A percentile compares a stretch with the other conserved stretches of the same genome.
These are phyloP conservation scores for Umbilicaria muhlenbergii DNA, from an alignment of 495 filamentous ascomycete genomes.

Conservation along the genomic window DNA sequence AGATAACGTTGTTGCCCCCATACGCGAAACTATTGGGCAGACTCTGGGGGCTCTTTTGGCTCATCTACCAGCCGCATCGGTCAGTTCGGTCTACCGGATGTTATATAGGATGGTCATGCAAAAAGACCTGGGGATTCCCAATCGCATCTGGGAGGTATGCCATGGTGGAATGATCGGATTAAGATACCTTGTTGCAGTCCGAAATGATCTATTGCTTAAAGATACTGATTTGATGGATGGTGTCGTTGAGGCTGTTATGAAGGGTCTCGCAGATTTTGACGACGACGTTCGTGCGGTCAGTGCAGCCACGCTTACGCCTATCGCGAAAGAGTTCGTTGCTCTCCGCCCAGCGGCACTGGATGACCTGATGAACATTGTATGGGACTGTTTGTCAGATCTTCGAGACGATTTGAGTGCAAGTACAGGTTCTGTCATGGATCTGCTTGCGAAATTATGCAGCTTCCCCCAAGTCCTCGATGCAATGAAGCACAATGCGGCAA, in stretches of 20 bases:
- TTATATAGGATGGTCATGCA: slow-evolving; percentile 88
- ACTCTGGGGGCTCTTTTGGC: slow-evolving; percentile 77
- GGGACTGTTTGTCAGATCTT: slow-evolving; percentile 89
- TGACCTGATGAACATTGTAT: slow-evolving; percentile 80
- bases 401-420: slow-evolving; percentile 94
- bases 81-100: slow-evolving; percentile 64
- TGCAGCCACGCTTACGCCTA: slow-evolving; percentile 88
- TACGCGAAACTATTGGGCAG: slow-evolving; percentile 93
- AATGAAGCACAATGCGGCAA: slow-evolving; percentile 79
- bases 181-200: slow-evolving; percentile 83
- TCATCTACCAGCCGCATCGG: slow-evolving; percentile 57
- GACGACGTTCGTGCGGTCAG: slow-evolving; percentile 96
- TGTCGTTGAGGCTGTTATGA: slow-evolving; percentile 82
- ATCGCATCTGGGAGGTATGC: slow-evolving; percentile 79
- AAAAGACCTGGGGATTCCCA: slow-evolving; percentile 51
- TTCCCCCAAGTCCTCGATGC: slow-evolving; percentile 85
- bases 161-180: slow-evolving; percentile 97
- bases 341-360: slow-evolving; percentile 63
- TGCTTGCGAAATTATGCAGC: slow-evolving; percentile 86
- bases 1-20: slow-evolving; percentile 90
- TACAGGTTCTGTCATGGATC: slow-evolving; percentile 94
- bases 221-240: slow-evolving; percentile 81
- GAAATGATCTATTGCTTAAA: slow-evolving; percentile 75
- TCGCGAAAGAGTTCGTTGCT: slow-evolving; percentile 82
- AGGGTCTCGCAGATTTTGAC: slow-evolving; percentile 75